Base-by-base conservation (phyloP, 2,329 filamentous ascomycete species). In the Endoconidiophora polonica region DNA sequence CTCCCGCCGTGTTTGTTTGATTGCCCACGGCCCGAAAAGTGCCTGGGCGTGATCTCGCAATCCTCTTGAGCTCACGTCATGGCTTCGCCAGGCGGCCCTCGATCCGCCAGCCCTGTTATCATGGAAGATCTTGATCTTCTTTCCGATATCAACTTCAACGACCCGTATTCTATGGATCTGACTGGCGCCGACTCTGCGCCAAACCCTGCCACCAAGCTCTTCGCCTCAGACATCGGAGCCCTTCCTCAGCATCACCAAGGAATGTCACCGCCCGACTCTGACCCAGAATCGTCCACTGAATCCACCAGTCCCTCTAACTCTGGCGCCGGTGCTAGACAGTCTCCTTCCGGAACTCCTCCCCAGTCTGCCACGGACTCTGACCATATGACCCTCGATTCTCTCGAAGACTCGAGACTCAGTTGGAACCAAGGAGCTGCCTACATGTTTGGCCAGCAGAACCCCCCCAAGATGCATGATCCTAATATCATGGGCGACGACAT, bases 241-340 rank as follows among this genome's bases (percentile, higher is more conserved):
- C 43, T 53, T 18, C 43, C 50, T 5, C 46, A 49, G 29, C 47
- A 49, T 26, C 51, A 43, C 26, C 46, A 48, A 44, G 51, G 47
- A 18, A 53, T 53, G 43, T 53, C 51, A 48, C 51, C 51, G 18
- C 47, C 44, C 24, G 51, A 53, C 39, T 53, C 51, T 39, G 51
- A 53, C 24, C 51, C 51, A 10, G 51, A 53, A 47, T 53, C 51
- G 23, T 53, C 46, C 26, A 44, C 46, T 29, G 51, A 47, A 36
- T 53, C 51, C 3, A 47, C 51, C 9, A 53, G 51, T 39, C 51
- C 51, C 16, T 47, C 51, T 6, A 53, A 53, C 40, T 53, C 51
- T 10, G 37, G 48, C n/a, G 26, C 44, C 24, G 48, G 47, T 16
- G 18, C 44, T 5, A 49, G 51, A 36, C 51, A 53, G 29, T 53